These are phyloP conservation scores for Vaccinium macrocarpon DNA, from an alignment of 148 eudicot species.

Conservation along the genomic window DNA sequence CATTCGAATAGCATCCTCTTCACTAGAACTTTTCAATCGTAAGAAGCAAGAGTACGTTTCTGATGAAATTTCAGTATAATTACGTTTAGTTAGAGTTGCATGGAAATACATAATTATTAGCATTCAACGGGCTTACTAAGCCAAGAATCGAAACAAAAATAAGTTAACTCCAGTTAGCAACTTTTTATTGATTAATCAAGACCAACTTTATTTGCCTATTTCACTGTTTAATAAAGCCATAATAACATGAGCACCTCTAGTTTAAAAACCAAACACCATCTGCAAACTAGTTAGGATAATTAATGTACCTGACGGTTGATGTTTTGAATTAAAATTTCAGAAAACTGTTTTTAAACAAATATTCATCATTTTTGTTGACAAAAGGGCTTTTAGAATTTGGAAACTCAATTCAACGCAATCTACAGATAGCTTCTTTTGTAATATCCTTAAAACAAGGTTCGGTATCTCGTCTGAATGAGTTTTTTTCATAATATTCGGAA, in stretches of 20 bases:
- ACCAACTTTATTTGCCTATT: background rate
- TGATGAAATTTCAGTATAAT: slow-evolving; percentile 18
- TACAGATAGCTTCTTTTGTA: background rate
- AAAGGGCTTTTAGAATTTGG: background rate
- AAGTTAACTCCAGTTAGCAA: background rate
- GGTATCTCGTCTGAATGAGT: background rate
- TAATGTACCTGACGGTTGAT: background rate
- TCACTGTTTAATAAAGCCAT: background rate
- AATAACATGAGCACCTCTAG: background rate
- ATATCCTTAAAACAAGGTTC: background rate
- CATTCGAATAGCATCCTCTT: slow-evolving; percentile 75
- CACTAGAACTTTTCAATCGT: slow-evolving; percentile 81
- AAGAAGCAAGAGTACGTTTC: slow-evolving; percentile 71
- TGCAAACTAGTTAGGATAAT: background rate
- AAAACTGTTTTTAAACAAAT: background rate
- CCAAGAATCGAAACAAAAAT: background rate
- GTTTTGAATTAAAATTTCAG: background rate
- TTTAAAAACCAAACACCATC: background rate
- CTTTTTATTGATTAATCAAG: background rate
- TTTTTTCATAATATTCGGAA: background rate
- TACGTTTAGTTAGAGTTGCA: background rate
- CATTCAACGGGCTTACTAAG: slow-evolving; percentile 1
- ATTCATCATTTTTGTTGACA: background rate
- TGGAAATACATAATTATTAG: background rate
- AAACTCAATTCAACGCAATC: background rate